Conservation (phyloP, 176 grass and related monocot species). For the Tuctoria greenei region DNA sequence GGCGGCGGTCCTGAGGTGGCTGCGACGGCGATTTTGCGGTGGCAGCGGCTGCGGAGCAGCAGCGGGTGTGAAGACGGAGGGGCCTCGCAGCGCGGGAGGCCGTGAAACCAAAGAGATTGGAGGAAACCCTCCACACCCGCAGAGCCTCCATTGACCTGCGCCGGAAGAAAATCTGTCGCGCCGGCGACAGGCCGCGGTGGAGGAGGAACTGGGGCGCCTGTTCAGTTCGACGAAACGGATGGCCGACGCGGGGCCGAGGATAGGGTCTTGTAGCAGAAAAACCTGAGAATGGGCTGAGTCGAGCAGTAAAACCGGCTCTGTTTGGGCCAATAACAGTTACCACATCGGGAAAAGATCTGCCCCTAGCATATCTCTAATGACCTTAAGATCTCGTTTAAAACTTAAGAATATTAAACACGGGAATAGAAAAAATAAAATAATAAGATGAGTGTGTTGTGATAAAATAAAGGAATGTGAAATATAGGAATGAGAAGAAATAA, state of each 20-base stretch:
- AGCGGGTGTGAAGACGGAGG: slow-evolving; percentile 35
- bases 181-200: neutral
- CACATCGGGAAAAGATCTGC: too few relatives aligned
- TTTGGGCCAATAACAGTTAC: neutral
- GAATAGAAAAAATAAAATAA: too few relatives aligned
- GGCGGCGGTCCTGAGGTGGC: slow-evolving; percentile 49
- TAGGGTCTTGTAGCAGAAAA: neutral
- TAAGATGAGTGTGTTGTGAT: too few relatives aligned
- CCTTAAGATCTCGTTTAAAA: too few relatives aligned
- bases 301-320: neutral
- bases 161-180: neutral
- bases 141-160: slow-evolving; percentile 54
- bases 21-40: slow-evolving; percentile 33
- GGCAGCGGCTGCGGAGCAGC: slow-evolving; percentile 44
- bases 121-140: slow-evolving; percentile 74
- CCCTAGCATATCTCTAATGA: too few relatives aligned
- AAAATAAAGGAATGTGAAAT: too few relatives aligned
- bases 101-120: slow-evolving; percentile 55
- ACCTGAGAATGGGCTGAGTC: neutral
- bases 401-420: too few relatives aligned
- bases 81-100: slow-evolving; percentile 38
- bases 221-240: neutral
- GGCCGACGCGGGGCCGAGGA: neutral
- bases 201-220: neutral
- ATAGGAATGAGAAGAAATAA: too few relatives aligned